Evolutionary conservation across 257 asterid species (phyloP), one percentile per base, ranked within the genome.

Genomic region (Apocynum venetum): DNA sequence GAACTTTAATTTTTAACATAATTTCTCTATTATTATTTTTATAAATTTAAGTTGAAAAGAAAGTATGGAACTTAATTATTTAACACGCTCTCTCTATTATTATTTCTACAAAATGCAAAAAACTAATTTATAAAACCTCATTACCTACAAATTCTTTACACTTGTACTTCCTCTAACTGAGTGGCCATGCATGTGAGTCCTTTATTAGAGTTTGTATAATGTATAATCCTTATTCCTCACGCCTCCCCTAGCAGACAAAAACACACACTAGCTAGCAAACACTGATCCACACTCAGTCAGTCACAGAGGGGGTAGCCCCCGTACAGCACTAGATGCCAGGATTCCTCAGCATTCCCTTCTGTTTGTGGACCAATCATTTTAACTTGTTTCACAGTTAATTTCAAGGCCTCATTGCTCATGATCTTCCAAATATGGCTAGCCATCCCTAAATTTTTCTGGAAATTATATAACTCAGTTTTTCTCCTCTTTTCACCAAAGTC

Each of bases 241-340:
- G 59, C 51, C 74, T 68, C 68, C 68, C 64, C 67, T 49, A 66
- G 57, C 80, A 56, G 78, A 81, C 86, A 80, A 72, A 81, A 85
- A 82, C 56, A 72, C 83, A 81, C 80, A 84, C 52, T 8, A 77
- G 19, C 52, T 31, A 78, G 20, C 77, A 49, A 80, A 74, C 88
- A 86, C 79, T 83, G 82, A 82, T 83, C 76, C 88, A 73, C 81
- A 79, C 79, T 63, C 56, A 43, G n/a, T 63, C 55, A 43, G 35
- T 56, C 41, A 71, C 76, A 25, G 74, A 59, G 64, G 74, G 70
- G 76, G 31, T 25, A 25, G 31, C 31, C 31, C 31, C 31, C 31
- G 31, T 25, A 25, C 31, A 25, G 31, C 86, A 87, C 83, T 83
- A 86, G 86, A 74, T 82, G 85, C 76, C 93, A 84, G 85, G 76